A percentile compares a stretch with the other conserved stretches of the same genome.
Evolutionary conservation across 352 stramenopile species (phyloP).

Genomic region (Pythium brassicae): DNA sequence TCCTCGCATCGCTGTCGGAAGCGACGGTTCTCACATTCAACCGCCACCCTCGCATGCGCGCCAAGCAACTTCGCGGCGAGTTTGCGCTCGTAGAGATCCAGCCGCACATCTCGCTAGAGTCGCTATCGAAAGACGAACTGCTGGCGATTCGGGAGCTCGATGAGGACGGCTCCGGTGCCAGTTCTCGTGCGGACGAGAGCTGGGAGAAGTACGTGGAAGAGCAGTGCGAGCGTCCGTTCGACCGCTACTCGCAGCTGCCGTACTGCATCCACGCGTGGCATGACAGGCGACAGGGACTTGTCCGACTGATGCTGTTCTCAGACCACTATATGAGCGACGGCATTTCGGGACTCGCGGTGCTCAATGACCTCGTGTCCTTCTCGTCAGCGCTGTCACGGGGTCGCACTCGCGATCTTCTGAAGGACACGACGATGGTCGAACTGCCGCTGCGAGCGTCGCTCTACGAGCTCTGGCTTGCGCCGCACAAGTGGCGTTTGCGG

Average conservation of each 20-base stretch:
- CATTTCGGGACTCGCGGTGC: constrained; percentile 6
- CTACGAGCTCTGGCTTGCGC: constrained; percentile 24
- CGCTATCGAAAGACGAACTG: background rate
- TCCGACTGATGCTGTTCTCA: constrained; percentile 7
- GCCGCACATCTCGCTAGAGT: constrained; percentile 5
- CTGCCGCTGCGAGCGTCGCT: constrained; percentile 21
- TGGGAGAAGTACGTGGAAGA: constrained; percentile 6
- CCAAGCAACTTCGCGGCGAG: constrained; percentile 27
- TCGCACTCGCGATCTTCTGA: background rate
- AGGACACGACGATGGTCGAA: background rate
- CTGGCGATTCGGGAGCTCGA: constrained; percentile 2
- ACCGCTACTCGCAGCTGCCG: constrained; percentile 5
- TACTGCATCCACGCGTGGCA: constrained; percentile 5
- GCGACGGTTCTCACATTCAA: constrained; percentile 39
- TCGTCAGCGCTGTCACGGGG: background rate
- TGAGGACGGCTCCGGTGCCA: too few species aligned
- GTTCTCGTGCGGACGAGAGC: constrained; percentile 1
- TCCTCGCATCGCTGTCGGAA: constrained; percentile 24
- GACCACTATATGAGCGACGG: constrained; percentile 11
- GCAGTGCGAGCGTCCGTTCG: background rate
- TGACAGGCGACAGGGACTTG: background rate
- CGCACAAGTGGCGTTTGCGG: constrained; percentile 17
- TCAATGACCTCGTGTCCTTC: constrained; percentile 12
- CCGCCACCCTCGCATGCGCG: constrained; percentile 35
- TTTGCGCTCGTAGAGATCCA: constrained; percentile 38